phyloP scores from a whole-genome alignment of 2,329 filamentous ascomycete species.

The Eurotiales sp. region DNA sequence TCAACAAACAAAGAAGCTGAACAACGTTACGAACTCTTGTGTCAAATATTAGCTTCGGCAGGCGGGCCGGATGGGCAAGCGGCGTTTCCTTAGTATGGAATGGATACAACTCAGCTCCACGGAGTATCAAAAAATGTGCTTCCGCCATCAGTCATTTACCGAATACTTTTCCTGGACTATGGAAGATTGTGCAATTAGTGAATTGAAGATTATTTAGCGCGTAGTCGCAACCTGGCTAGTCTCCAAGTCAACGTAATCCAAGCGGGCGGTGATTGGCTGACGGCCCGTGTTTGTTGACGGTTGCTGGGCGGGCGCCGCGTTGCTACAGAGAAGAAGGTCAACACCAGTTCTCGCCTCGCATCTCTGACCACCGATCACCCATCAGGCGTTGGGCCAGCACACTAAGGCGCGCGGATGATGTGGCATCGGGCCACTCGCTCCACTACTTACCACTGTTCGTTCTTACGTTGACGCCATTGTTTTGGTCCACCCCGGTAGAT shows the following conservation, averaged over 20 bases:
- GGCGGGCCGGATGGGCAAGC: too few relatives aligned
- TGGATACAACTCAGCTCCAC: too few relatives aligned
- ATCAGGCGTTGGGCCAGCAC: slow-evolving; percentile 2
- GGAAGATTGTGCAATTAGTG: too few relatives aligned
- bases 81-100: too few relatives aligned
- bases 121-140: too few relatives aligned
- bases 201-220: too few relatives aligned
- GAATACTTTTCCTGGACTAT: too few relatives aligned
- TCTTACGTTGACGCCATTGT: slow-evolving; percentile 12
- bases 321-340: slow-evolving; percentile 14
- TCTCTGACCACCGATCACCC: slow-evolving; percentile 2
- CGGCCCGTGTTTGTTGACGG: slow-evolving; percentile 14
- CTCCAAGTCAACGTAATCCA: too few relatives aligned
- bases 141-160: too few relatives aligned
- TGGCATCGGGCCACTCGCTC: slow-evolving; percentile 16
- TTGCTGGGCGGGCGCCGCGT: slow-evolving; percentile 12
- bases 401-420: slow-evolving; percentile 9
- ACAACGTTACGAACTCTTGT: too few relatives aligned
- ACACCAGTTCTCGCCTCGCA: slow-evolving; percentile 3
- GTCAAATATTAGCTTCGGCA: too few relatives aligned
- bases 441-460: slow-evolving; percentile 14
- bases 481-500: slow-evolving; percentile 14
- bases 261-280: slow-evolving; percentile 3
- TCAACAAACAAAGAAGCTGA: too few relatives aligned
- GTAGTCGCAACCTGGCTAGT: slow-evolving; percentile 6